These are phyloP conservation scores for Coemansia sp. DNA, from an alignment of 192 early-diverging fungal genomes.

Conservation along the genomic window DNA sequence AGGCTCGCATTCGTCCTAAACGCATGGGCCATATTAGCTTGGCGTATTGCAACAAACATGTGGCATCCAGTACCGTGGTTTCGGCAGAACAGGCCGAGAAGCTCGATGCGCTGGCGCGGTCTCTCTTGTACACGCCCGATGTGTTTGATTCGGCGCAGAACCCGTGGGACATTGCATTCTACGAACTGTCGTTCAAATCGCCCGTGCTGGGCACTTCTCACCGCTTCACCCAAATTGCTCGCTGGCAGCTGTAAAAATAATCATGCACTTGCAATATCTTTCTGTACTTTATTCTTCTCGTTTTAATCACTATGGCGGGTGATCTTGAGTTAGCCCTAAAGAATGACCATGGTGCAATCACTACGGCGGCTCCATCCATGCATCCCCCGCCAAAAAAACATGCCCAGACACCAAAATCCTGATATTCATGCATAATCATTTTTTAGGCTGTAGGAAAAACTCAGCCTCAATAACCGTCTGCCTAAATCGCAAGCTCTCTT, in stretches of 20 bases:
- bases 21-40: conserved; percentile 41
- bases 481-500: too few species aligned
- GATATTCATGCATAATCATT: too few species aligned
- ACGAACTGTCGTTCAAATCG: conserved; percentile 44
- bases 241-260: conserved; percentile 34
- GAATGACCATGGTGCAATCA: conserved; percentile 27
- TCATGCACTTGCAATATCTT: too few species aligned
- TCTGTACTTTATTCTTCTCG: too few species aligned
- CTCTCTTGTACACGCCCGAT: conserved; percentile 13
- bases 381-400: too few species aligned
- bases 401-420: too few species aligned
- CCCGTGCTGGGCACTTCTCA: conserved; percentile 25
- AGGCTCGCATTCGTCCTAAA: conserved; percentile 34
- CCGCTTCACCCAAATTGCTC: conserved; percentile 43
- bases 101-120: conserved; percentile 24
- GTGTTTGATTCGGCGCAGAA: conserved; percentile 15
- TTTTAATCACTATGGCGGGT: too few species aligned
- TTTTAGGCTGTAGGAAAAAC: too few species aligned
- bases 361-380: conserved; percentile 4
- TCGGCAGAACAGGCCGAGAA: conserved; percentile 13
- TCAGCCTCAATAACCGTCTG: too few species aligned
- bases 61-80: conserved; percentile 21
- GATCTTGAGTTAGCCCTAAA: too few species aligned
- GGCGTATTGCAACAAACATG: conserved; percentile 49
- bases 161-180: conserved; percentile 49